Conservation (phyloP, 805 yeast genomes). For the Pichia rugopelliculosa region DNA sequence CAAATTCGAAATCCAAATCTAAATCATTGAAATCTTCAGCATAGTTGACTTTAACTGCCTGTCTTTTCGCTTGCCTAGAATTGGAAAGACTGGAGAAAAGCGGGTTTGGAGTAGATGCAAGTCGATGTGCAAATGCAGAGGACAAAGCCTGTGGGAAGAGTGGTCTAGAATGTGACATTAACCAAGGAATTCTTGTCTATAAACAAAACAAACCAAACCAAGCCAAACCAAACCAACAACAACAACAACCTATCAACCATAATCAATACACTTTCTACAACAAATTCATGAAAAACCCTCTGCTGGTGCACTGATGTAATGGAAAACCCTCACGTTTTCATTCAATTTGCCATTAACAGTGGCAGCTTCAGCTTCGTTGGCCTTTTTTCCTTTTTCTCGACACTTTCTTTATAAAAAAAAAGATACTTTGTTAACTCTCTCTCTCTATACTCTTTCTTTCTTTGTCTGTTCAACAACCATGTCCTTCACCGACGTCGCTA, state of each 20-base stretch:
- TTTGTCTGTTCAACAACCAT: conserved; percentile 26
- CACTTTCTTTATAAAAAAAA: background rate
- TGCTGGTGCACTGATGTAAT: conserved; percentile 7
- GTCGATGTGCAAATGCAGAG: conserved; percentile 65
- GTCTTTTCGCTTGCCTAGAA: conserved; percentile 68
- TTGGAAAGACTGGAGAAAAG: conserved; percentile 67
- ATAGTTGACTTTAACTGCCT: conserved; percentile 64
- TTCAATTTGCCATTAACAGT: too few species aligned
- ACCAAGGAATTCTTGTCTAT: too few species aligned
- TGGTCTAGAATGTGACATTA: conserved; percentile 17
- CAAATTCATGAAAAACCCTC: background rate
- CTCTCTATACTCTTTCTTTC: background rate
- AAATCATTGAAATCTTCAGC: conserved; percentile 66
- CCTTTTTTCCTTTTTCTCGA: background rate
- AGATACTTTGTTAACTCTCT: background rate
- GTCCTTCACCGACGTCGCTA: conserved; percentile 64
- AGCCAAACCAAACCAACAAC: too few species aligned
- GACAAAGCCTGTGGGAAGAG: conserved; percentile 70
- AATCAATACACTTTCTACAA: too few species aligned
- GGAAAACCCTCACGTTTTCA: too few species aligned
- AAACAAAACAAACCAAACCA: too few species aligned
- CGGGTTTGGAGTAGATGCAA: conserved; percentile 68
- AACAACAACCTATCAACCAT: background rate
- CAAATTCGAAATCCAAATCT: conserved; percentile 46
- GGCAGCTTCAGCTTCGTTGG: background rate